Evolutionary conservation across 441 rosid species (phyloP).

Genomic region (Eruca vesicaria): DNA sequence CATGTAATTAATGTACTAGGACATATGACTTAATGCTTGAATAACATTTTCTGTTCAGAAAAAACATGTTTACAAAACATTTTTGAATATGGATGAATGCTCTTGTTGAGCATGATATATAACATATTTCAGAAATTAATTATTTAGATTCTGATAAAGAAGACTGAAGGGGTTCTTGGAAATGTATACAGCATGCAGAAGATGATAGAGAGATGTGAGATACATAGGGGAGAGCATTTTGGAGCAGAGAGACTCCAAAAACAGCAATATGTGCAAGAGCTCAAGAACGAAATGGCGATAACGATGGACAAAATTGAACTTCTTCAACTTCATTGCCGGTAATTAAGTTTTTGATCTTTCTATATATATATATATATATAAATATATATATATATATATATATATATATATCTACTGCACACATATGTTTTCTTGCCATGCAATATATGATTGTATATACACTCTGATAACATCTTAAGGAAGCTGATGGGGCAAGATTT

Average conservation of each 20-base stretch:
- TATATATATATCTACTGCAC: too few species aligned
- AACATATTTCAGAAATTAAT: background rate
- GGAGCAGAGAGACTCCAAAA: background rate
- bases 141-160: background rate
- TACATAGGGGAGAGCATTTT: conserved; percentile 12
- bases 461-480: conserved; percentile 31
- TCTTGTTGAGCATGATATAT: background rate
- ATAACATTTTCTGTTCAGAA: background rate
- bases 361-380: background rate
- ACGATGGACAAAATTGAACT: conserved; percentile 47
- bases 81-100: background rate
- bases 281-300: conserved; percentile 37
- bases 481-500: conserved; percentile 52
- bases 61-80: background rate
- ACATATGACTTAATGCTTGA: background rate
- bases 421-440: background rate
- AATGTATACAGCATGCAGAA: conserved; percentile 44
- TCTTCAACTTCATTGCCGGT: conserved; percentile 48
- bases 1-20: background rate
- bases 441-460: background rate
- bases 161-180: background rate
- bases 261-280: conserved; percentile 39
- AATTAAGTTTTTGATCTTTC: background rate
- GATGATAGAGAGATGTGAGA: conserved; percentile 40
- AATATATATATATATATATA: background rate